These are phyloP conservation scores for Oryza rufipogon DNA, from an alignment of 176 grass and related monocot genomes.

Conservation along the genomic window DNA sequence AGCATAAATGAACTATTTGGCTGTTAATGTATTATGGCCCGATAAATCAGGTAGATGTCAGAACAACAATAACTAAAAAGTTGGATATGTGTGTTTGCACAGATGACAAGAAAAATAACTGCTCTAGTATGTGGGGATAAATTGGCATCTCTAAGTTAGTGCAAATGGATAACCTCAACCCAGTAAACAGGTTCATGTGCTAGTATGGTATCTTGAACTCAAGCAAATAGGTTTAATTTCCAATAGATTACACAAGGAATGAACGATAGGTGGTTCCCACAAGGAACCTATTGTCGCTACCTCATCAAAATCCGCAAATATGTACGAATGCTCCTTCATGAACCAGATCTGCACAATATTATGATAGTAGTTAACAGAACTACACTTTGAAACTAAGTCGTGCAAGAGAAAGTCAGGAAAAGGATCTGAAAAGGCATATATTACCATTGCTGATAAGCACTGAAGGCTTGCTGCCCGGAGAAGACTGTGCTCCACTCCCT, in stretches of 20 bases:
- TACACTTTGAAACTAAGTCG: constrained; percentile 19
- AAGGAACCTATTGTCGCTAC: constrained; percentile 41
- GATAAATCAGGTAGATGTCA: background rate
- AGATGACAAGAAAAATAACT: constrained; percentile 27
- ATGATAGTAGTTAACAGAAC: constrained; percentile 21
- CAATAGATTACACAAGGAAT: background rate
- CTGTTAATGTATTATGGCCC: constrained; percentile 18
- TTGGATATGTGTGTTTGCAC: background rate
- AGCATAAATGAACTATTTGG: background rate
- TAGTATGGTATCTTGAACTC: background rate
- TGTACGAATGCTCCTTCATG: constrained; percentile 86
- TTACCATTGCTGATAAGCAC: constrained; percentile 86
- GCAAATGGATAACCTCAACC: constrained; percentile 12
- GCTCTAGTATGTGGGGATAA: background rate
- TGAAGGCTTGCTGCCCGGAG: constrained; percentile 80
- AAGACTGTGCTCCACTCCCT: constrained; percentile 62
- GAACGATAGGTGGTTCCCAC: background rate
- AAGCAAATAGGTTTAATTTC: constrained; percentile 6
- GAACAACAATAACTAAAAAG: background rate
- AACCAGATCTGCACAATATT: constrained; percentile 72
- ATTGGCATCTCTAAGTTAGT: background rate
- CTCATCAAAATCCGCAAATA: constrained; percentile 87
- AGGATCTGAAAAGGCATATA: constrained; percentile 31
- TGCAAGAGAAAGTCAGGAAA: background rate
- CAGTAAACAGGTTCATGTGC: background rate